Base-by-base conservation (phyloP, 352 stramenopile genomes). In the Globisporangium cederbergense region DNA sequence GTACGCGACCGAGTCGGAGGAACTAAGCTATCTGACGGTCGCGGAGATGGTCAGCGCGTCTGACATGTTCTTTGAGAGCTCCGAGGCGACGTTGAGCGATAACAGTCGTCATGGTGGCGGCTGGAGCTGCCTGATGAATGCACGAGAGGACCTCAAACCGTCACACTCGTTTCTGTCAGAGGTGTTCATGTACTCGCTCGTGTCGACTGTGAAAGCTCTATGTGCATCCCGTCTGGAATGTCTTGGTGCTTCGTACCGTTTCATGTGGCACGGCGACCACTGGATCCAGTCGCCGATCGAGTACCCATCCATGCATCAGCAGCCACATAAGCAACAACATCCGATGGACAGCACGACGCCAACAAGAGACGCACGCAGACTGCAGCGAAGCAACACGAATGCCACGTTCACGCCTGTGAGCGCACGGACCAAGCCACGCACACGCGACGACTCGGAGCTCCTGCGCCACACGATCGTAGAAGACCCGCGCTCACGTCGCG, bases 241-340 rank as follows among this genome's bases (percentile, higher is more conserved):
- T 4, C 59, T 85, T 2, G 64, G 68, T 32, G 71, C 73, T 6
- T 76, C 79, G 13, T 86, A 86, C 61, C 78, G 79, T 10, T 82
- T 78, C 45, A 73, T 78, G 52, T 89, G 80, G 81, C 78, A 89
- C 53, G 71, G 63, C 49, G 67, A 78, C 18, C 75, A 68, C 7
- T 92, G 83, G 83, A 72, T 92, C 14, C 69, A 90, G 51, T 78
- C 74, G 36, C 64, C 66, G 4, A 65, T 90, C 18, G 79, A 89
- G 36, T 89, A 79, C 46, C 68, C 73, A 30, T 36, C 32, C 32
- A 66, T 72, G 42, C 14, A 36, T 36, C 32, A 4, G 9, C 14
- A 56, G 20, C 22, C 22, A 1, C 42, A 62, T 22, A 34, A 60
- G 42, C 38, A 58, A 25, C 18, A 43, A 43, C 38, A 43, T 25